Evolutionary conservation across 768 basidiomycete species (phyloP), one percentile per base, ranked within the genome.

Genomic region (Lactarius indigo): DNA sequence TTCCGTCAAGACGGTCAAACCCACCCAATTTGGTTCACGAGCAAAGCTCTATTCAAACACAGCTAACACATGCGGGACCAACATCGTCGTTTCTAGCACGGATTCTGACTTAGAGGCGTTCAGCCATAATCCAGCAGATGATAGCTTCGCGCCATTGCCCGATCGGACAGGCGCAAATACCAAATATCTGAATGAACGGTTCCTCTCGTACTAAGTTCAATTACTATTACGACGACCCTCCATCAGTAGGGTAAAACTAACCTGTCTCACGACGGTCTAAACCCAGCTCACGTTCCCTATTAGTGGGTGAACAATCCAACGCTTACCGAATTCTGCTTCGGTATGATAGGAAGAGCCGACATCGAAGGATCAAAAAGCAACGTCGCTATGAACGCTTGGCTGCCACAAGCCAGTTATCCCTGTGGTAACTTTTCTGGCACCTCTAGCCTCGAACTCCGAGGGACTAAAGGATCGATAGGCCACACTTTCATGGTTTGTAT

Each of bases 191-290:
- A 87, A 88, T 86, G 83, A 85, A 85, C 85, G 81, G 87, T 89
- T 88, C 87, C 87, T 88, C 86, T 87, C 83, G 84, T 87, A 88
- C 87, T 88, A 86, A 85, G 85, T 84, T 85, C 83, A 85, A 88
- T 87, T 87, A 86, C 85, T 84, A 81, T 87, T 84, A 82, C 81
- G 83, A 86, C 79, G 80, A 87, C 85, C 76, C 84, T 84, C 82
- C 86, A 87, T 87, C 85, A 87, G 85, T 86, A 88, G 86, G 85
- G 86, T 88, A 88, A 87, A 88, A 88, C 86, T 88, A 88, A 88
- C 86, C 87, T 88, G 85, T 88, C 87, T 87, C 86, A 87, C 84
- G 83, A 88, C 82, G 84, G 86, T 87, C 86, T 87, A 87, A 87
- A 87, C 85, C 86, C 85, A 87, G 86, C 85, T 86, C 86, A 86